Base-by-base conservation (phyloP, 2,329 filamentous ascomycete genomes). In the Botrytis medusae region DNA sequence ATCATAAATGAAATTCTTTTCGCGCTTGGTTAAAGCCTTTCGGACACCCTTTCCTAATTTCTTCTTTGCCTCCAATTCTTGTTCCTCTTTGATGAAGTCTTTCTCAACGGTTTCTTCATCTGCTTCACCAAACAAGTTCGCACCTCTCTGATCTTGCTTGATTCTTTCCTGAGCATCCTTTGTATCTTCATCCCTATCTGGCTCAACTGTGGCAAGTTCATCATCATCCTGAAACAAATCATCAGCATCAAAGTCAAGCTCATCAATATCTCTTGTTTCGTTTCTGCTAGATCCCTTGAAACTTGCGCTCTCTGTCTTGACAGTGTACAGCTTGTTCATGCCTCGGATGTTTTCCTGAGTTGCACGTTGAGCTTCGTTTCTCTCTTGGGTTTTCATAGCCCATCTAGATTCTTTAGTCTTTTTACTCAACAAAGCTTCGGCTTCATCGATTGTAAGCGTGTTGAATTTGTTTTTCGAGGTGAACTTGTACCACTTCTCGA, bases 401-500 rank as follows among this genome's bases (percentile, higher is more conserved):
- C 95, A 98, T 71, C 93, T 88, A 32, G 92, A 91, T 64, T 92
- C 89, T 74, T 91, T 91, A 65, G 90, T 87, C 81, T 94, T 94
- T 82, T 93, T 92, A 74, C 88, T 90, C 91, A 97, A 94, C 73
- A 91, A 86, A 72, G 91, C 91, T 81, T 98, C 95, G 0, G 93
- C 93, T 80, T 97, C 91, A 75, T 97, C 95, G 18, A 95, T 90
- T 0, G 90, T 91, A 81, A 95, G 89, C 0, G 90, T 87, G 80
- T 92, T 91, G 80, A 96, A 95, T 18, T 91, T 89, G 72, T 93
- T 92, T 81, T 95, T 95, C 61, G 91, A 87, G 6, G 88, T 91
- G 81, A 97, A 97, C 72, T 90, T 92, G 84, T 99, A 99, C 91
- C 93, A 98, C 80, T 98, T 97, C 83, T 99, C 95, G 29, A 98